phyloP scores from a whole-genome alignment of 352 stramenopile genomes.

The Globisporangium ultimum region DNA sequence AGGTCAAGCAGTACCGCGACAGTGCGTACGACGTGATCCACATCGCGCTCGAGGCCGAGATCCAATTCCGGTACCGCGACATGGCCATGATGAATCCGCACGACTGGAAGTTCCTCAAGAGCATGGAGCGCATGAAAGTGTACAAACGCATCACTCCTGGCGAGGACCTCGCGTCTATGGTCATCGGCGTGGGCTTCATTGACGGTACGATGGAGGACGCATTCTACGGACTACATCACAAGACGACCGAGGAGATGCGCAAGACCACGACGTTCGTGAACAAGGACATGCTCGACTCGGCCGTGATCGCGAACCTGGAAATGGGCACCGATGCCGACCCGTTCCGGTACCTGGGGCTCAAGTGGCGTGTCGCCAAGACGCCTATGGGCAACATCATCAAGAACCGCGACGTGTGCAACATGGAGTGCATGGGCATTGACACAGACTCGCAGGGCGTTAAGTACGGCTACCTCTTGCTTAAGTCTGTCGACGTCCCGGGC shows the following conservation, averaged over 20 bases:
- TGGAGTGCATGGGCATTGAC: constrained; percentile 49
- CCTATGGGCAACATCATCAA: constrained; percentile 32
- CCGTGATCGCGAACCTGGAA: constrained; percentile 40
- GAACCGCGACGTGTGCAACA: constrained; percentile 39
- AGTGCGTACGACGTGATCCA: neutral
- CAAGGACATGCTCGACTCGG: constrained; percentile 36
- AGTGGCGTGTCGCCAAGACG: constrained; percentile 33
- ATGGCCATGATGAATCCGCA: constrained; percentile 16
- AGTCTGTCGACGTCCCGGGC: constrained; percentile 41
- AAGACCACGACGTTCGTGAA: constrained; percentile 28
- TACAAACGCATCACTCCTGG: constrained; percentile 29
- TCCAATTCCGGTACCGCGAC: constrained; percentile 22
- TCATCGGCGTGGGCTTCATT: constrained; percentile 42
- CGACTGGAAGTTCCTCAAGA: constrained; percentile 35
- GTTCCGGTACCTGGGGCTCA: constrained; percentile 45
- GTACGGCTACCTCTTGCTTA: constrained; percentile 46
- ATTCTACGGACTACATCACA: constrained; percentile 48
- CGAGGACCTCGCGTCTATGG: constrained; percentile 28
- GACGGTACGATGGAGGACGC: constrained; percentile 39
- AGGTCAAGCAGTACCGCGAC: constrained; percentile 28
- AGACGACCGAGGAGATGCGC: constrained; percentile 50
- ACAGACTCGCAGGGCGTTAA: constrained; percentile 27
- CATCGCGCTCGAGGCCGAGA: constrained; percentile 39
- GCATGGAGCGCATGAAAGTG: constrained; percentile 27
- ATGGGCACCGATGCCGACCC: constrained; percentile 28